Conservation (phyloP, 2,329 filamentous ascomycete genomes). For the Aspergillus tamarii region DNA sequence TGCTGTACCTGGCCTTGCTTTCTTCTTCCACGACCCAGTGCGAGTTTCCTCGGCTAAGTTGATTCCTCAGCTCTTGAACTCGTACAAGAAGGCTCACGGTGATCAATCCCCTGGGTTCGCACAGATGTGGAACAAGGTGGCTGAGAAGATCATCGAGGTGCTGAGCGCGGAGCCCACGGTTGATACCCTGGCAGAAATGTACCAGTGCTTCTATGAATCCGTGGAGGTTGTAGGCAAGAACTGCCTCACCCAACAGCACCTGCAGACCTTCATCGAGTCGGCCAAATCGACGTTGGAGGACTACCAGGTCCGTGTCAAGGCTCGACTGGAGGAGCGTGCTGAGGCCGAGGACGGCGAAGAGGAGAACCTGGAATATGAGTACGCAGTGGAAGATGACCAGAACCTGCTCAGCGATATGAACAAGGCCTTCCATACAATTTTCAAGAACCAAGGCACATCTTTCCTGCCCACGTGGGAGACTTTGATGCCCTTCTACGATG, state of each 20-base stretch:
- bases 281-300: constrained; percentile 86
- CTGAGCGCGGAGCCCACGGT: constrained; percentile 92
- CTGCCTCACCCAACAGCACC: constrained; percentile 75
- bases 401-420: constrained; percentile 98
- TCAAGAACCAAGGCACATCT: constrained; percentile 86
- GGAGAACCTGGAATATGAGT: constrained; percentile 80
- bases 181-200: constrained; percentile 97
- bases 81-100: constrained; percentile 91
- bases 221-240: constrained; percentile 90
- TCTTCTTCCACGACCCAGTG: constrained; percentile 99
- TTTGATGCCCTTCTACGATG: constrained; percentile 81
- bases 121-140: constrained; percentile 81
- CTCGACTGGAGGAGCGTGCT: constrained; percentile 80
- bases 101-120: constrained; percentile 75
- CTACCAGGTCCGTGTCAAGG: constrained; percentile 83
- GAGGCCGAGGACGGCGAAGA: constrained; percentile 89
- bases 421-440: constrained; percentile 98
- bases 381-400: constrained; percentile 96
- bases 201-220: constrained; percentile 99
- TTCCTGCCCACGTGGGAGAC: constrained; percentile 90
- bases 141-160: constrained; percentile 90
- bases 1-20: constrained; percentile 86
- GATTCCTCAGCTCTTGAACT: constrained; percentile 88
- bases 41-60: constrained; percentile 93
- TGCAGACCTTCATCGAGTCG: constrained; percentile 84